Conservation (phyloP, 345 rosid species). For the Microthlaspi erraticum region DNA sequence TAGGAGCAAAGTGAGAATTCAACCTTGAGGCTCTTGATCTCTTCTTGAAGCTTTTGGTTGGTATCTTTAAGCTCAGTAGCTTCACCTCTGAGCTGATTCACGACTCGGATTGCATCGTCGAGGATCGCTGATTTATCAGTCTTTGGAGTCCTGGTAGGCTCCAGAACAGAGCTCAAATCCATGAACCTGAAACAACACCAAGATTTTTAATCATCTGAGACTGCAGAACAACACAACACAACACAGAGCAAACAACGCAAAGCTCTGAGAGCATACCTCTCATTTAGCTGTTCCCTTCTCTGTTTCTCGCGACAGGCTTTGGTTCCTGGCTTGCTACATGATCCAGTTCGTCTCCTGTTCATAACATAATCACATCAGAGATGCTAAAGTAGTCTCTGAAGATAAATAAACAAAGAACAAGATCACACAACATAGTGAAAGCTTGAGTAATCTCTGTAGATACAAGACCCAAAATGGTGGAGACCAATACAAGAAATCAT, state of each 20-base stretch:
- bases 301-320: conserved; percentile 92
- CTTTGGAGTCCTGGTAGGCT: conserved; percentile 77
- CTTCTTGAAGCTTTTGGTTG: conserved; percentile 71
- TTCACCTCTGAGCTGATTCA: conserved; percentile 79
- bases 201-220: not conserved
- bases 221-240: conserved; percentile 6
- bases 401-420: conserved; percentile 8
- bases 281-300: conserved; percentile 87
- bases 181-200: conserved; percentile 58
- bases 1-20: conserved; percentile 23
- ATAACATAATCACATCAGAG: conserved; percentile 32
- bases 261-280: conserved; percentile 52
- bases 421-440: conserved; percentile 16
- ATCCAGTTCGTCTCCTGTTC: conserved; percentile 45
- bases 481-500: not conserved
- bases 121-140: conserved; percentile 84
- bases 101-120: conserved; percentile 74
- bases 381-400: not conserved
- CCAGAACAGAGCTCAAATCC: conserved; percentile 79
- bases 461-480: not conserved
- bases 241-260: not conserved
- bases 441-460: not conserved
- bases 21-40: conserved; percentile 85
- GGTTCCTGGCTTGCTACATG: conserved; percentile 48
- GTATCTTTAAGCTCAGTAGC: conserved; percentile 80